Evolutionary conservation across 1,139 yeast species (phyloP).

Genomic region (Diutina sp.): DNA sequence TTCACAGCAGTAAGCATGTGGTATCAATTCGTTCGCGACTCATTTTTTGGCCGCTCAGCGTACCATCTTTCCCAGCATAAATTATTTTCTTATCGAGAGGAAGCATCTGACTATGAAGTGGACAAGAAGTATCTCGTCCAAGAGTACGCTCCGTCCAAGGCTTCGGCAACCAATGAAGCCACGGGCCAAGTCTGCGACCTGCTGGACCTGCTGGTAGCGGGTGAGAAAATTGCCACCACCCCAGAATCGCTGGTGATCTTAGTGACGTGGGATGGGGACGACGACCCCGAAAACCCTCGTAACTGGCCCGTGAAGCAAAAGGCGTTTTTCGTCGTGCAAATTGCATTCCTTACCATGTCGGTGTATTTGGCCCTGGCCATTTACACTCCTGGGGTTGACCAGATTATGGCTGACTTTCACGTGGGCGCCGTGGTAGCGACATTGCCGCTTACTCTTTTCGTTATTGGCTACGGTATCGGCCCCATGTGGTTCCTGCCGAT

Average conservation of each 20-base stretch:
- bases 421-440: conserved; percentile 28
- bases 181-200: too few relatives aligned
- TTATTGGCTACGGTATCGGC: conserved; percentile 45
- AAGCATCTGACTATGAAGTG: conserved; percentile 16
- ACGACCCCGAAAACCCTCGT: conserved; percentile 45
- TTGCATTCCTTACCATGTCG: conserved; percentile 33
- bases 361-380: conserved; percentile 54
- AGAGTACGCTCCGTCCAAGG: not conserved
- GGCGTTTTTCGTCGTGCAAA: conserved; percentile 21
- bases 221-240: too few relatives aligned
- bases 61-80: conserved; percentile 21
- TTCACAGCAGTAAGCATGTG: not conserved
- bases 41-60: conserved; percentile 18
- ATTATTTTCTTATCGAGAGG: conserved; percentile 19
- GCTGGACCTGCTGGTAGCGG: too few relatives aligned
- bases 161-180: not conserved
- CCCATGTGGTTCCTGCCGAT: conserved; percentile 43
- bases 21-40: conserved; percentile 4
- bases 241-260: conserved; percentile 4
- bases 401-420: conserved; percentile 24
- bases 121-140: conserved; percentile 17
- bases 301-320: conserved; percentile 39
- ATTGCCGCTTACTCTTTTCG: conserved; percentile 27
- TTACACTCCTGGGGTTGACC: conserved; percentile 39
- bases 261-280: conserved; percentile 32